Base-by-base conservation (phyloP, 2,329 filamentous ascomycete genomes). In the Aspergillus sclerotialis region DNA sequence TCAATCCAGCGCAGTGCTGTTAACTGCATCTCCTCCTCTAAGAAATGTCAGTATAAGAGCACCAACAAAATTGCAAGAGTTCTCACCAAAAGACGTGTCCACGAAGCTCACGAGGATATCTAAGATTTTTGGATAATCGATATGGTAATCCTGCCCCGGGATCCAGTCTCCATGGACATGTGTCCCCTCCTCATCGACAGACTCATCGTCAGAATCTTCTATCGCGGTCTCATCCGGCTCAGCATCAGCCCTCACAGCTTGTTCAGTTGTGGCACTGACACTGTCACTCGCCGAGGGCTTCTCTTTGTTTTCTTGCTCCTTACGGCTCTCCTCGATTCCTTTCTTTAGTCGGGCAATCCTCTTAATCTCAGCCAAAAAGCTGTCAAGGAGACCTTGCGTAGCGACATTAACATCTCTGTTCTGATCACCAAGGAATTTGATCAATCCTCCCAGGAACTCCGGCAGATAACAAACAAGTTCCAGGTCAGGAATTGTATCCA, bases 1-100 rank as follows among this genome's bases (percentile, higher is more conserved):
- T 95, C 88, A 44, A 98, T 88, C 92, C 92, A 98, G 42, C 87
- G 78, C 17, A 98, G 70, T 3, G 89, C 88, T 34, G 94, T 93
- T 25, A 95, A 72, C 28, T 95, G 76, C 44, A 93, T 89, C 52
- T 94, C 86, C 57, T 96, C 88, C 56, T 95, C 89, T 81, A 56
- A 46, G 17, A 10, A 14, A 5, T n/a, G 29, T 54, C 30, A 54
- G 48, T 32, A 14, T 35, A 10, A 37, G 27, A 30, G 30, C 26
- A 28, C 32, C 14, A 25, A 58, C 68, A 49, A 65, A 30, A 12
- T 7, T 3, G 13, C n/a, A 10, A 11, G 12, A 10, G 5, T 11
- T 21, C 43, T 48, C 52, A 87, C 85, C 84, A 49, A 82, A 69
- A 3, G 84, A 82, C 12, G 86, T 84, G 50, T 94, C 84, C 28